Evolutionary conservation across 345 rosid species (phyloP), one percentile per base, ranked within the genome.

Genomic region (Mallotus nudiflorus): DNA sequence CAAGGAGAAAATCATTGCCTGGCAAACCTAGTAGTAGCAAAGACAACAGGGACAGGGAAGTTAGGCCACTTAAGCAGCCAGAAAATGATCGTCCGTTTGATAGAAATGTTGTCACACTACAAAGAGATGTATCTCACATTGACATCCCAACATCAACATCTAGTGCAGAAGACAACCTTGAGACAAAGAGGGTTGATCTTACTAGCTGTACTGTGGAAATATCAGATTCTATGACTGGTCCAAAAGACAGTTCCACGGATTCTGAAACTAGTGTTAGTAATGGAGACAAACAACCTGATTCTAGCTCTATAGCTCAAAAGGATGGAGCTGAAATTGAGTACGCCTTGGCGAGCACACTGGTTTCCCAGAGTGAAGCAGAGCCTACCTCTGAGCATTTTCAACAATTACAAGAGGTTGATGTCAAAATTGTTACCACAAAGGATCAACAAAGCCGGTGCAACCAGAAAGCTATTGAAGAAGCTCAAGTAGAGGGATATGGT

Each of bases 141-240:
- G 87, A 58, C 63, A 74, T 79, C 24, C 82, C 80, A 29, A 64
- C 86, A 62, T 88, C 90, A 56, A 76, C 83, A 40, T 81, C 84
- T 56, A 85, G 88, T 66, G 69, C 87, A 19, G 91, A 86, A 31
- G 90, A 91, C 68, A 85, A 67, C 79, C 91, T 82, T 57, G 90
- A 85, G 60, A 88, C 90, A 62, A 88, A 89, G 79, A 83, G 82
- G 73, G 87, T 88, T 12, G 91, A 89, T 83, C 88, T 89, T 24
- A 82, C 89, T 49, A 84, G 88, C 75, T 83, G 70, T 67, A 54
- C 69, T 19, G 39, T 76, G 64, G 85, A 85, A 62, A 56, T 77
- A n/a, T 82, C 85, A 0, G 85, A 82, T 74, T 73, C 84, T 33
- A 58, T 72, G 31, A 80, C 77, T 40, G 77, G 78, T 77, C 81